Evolutionary conservation across 2,329 filamentous ascomycete genomes (phyloP).

Genomic region (Setomelanomma holmii): DNA sequence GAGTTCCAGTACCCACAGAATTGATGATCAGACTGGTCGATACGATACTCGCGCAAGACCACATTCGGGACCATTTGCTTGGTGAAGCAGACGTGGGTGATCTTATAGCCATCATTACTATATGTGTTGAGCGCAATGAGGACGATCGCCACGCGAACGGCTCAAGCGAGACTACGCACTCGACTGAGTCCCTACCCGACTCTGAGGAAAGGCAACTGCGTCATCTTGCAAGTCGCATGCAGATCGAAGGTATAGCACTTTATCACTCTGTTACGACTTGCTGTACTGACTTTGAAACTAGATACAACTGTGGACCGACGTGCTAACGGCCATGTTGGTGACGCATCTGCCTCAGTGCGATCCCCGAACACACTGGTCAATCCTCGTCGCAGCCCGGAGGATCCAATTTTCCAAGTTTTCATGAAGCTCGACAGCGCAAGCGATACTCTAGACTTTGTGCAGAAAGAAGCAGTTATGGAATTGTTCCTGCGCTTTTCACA

Average conservation of each 20-base stretch:
- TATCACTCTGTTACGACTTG: too few relatives aligned
- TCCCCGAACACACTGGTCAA: too few relatives aligned
- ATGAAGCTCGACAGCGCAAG: conserved; percentile 38
- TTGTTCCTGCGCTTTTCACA: conserved; percentile 70
- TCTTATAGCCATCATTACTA: conserved; percentile 65
- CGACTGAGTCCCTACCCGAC: too few relatives aligned
- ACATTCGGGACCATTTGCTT: conserved; percentile 63
- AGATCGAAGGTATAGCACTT: too few relatives aligned
- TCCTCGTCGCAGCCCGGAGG: conserved; percentile 27
- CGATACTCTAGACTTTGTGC: conserved; percentile 61
- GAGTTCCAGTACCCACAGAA: conserved; percentile 45
- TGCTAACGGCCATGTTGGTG: too few relatives aligned
- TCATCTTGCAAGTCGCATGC: too few relatives aligned
- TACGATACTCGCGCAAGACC: conserved; percentile 52
- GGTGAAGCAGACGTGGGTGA: conserved; percentile 72
- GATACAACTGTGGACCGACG: too few relatives aligned
- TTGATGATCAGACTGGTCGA: conserved; percentile 60
- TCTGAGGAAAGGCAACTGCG: too few relatives aligned
- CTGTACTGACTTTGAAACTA: too few relatives aligned
- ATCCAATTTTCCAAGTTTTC: conserved; percentile 37
- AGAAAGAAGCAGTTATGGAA: conserved; percentile 69
- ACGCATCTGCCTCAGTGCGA: too few relatives aligned
- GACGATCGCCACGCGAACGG: background rate
- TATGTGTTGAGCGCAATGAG: conserved; percentile 53
- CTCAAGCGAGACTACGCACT: background rate